These are phyloP conservation scores for Ophiosphaerella herpotricha DNA, from an alignment of 2,329 filamentous ascomycete genomes.

Conservation along the genomic window DNA sequence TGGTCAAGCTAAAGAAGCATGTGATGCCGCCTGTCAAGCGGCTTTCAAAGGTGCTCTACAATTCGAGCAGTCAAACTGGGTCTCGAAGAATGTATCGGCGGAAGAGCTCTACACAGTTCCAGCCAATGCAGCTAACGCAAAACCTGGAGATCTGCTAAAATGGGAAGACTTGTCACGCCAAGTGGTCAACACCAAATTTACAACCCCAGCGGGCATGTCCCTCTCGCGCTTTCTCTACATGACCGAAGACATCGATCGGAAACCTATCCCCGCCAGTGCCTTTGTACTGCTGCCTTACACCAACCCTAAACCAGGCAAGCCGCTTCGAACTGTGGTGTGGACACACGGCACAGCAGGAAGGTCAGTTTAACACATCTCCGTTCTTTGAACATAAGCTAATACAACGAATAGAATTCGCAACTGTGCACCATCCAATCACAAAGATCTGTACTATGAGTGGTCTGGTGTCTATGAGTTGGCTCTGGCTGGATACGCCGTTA, in stretches of 20 bases:
- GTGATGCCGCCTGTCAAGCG: not conserved
- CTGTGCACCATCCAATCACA: slow-evolving; percentile 24
- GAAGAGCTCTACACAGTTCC: slow-evolving; percentile 24
- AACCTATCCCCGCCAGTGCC: slow-evolving; percentile 24
- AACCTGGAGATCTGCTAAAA: slow-evolving; percentile 23
- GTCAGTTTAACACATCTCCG: too few relatives aligned
- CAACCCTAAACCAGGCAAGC: slow-evolving; percentile 14
- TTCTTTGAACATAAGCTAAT: too few relatives aligned
- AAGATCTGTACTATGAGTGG: slow-evolving; percentile 29
- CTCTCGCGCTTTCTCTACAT: slow-evolving; percentile 26
- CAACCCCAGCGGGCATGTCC: slow-evolving; percentile 19
- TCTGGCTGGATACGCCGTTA: slow-evolving; percentile 23
- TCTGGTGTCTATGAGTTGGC: slow-evolving; percentile 20
- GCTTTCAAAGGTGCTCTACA: not conserved
- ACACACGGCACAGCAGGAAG: slow-evolving; percentile 25
- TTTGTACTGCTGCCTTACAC: slow-evolving; percentile 26
- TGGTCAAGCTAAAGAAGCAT: not conserved
- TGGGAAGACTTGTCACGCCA: slow-evolving; percentile 19
- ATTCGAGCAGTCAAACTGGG: not conserved
- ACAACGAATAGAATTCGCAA: slow-evolving; percentile 5
- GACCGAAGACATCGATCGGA: slow-evolving; percentile 26
- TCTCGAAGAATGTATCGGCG: slow-evolving; percentile 7
- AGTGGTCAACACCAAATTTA: slow-evolving; percentile 20
- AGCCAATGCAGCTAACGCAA: slow-evolving; percentile 12
- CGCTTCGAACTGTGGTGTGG: slow-evolving; percentile 21